These are phyloP conservation scores for Somion occarium DNA, from an alignment of 1,284 basidiomycete genomes.

Conservation along the genomic window DNA sequence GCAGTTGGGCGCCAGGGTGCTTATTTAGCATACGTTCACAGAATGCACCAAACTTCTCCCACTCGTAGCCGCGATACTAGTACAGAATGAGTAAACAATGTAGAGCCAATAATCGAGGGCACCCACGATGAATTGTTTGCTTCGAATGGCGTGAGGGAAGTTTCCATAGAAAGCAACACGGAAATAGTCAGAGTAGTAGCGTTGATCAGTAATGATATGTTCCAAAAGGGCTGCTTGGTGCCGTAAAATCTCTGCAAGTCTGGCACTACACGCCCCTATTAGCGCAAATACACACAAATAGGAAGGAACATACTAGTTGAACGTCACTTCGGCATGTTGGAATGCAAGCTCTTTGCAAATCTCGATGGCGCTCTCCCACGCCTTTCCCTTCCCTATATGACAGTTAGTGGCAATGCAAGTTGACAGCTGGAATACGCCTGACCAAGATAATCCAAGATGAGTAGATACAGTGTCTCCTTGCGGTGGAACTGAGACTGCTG, in stretches of 20 bases:
- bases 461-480: slow-evolving; percentile 85
- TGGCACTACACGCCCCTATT: slow-evolving; percentile 41
- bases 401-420: slow-evolving; percentile 1
- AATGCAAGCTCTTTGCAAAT: slow-evolving; percentile 87
- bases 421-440: slow-evolving; percentile 11
- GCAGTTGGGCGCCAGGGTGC: slow-evolving; percentile 81
- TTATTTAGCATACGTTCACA: slow-evolving; percentile 93
- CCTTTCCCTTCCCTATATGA: slow-evolving; percentile 81
- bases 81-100: slow-evolving; percentile 10
- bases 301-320: slow-evolving; percentile 72
- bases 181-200: slow-evolving; percentile 91
- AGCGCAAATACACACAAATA: slow-evolving; percentile 6
- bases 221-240: slow-evolving; percentile 84
- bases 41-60: slow-evolving; percentile 86
- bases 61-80: slow-evolving; percentile 86
- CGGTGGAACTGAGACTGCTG: slow-evolving; percentile 92
- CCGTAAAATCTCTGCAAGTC: slow-evolving; percentile 79
- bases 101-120: not conserved
- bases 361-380: slow-evolving; percentile 92
- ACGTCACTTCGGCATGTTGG: slow-evolving; percentile 84
- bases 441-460: slow-evolving; percentile 88
- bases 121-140: slow-evolving; percentile 84
- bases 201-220: slow-evolving; percentile 76
- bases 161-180: slow-evolving; percentile 90
- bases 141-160: slow-evolving; percentile 79